A percentile compares a stretch with the other conserved stretches of the same genome.
Evolutionary conservation across 495 filamentous ascomycete species (phyloP).

Genomic region (Aspergillus ellipticus): DNA sequence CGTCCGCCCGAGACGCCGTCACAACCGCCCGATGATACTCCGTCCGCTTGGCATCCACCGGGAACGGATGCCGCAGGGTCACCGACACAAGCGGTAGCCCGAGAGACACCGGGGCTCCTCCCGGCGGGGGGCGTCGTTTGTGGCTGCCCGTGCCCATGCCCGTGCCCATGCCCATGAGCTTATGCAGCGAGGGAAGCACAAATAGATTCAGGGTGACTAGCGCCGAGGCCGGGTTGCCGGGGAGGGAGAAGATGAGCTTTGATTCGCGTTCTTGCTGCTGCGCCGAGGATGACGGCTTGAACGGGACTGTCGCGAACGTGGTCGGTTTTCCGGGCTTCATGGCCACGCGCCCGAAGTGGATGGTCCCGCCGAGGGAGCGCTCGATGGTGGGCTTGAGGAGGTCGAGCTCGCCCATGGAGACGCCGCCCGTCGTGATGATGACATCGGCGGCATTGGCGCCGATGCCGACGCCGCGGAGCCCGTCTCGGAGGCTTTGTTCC

Average conservation of each 20-base stretch:
- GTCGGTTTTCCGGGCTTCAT: slow-evolving; percentile 99
- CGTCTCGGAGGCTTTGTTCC: slow-evolving; percentile 69
- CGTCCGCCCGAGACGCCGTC: slow-evolving; percentile 55
- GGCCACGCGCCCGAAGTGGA: slow-evolving; percentile 92
- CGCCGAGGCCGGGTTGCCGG: slow-evolving; percentile 90
- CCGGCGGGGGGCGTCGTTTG: slow-evolving; percentile 37
- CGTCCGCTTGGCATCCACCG: slow-evolving; percentile 65
- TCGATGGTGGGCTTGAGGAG: slow-evolving; percentile 97
- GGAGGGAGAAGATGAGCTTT: slow-evolving; percentile 84
- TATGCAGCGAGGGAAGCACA: slow-evolving; percentile 82
- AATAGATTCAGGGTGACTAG: slow-evolving; percentile 93
- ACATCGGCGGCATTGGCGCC: slow-evolving; percentile 57
- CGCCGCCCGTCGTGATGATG: slow-evolving; percentile 88
- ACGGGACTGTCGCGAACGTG: slow-evolving; percentile 86
- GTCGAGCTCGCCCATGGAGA: slow-evolving; percentile 97
- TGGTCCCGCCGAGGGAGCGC: slow-evolving; percentile 80
- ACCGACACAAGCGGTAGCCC: slow-evolving; percentile 73
- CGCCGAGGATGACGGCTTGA: slow-evolving; percentile 34
- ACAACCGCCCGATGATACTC: slow-evolving; percentile 86
- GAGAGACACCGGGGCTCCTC: slow-evolving; percentile 33
- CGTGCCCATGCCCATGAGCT: slow-evolving; percentile 51
- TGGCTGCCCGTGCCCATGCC: too few species aligned
- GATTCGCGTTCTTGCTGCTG: slow-evolving; percentile 51
- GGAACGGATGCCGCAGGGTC: slow-evolving; percentile 64
- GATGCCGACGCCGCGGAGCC: slow-evolving; percentile 53